Evolutionary conservation across 495 filamentous ascomycete species (phyloP).

Genomic region (Talaromyces liani): DNA sequence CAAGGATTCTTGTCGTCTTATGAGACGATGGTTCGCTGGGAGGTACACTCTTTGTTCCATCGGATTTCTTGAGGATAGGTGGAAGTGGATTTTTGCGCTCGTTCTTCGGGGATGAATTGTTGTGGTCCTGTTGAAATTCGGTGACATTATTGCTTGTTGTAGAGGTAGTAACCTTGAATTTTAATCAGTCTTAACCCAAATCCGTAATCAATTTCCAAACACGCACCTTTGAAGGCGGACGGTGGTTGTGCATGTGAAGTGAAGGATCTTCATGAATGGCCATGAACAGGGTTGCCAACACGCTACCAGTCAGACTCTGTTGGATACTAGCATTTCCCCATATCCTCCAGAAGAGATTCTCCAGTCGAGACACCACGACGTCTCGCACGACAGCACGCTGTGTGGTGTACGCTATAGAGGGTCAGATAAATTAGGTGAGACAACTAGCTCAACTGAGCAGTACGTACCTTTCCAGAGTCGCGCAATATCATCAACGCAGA

Average conservation of each 20-base stretch:
- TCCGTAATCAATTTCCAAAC: neutral
- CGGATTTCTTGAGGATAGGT: constrained; percentile 34
- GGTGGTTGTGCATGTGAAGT: neutral
- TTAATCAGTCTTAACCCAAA: neutral
- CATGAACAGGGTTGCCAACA: constrained; percentile 32
- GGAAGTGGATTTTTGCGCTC: constrained; percentile 16
- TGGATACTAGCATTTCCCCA: constrained; percentile 30
- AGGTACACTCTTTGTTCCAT: constrained; percentile 15
- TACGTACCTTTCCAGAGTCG: constrained; percentile 42
- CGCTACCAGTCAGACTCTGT: constrained; percentile 21
- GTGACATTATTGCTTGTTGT: neutral
- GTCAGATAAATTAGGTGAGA: neutral
- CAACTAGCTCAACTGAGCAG: neutral
- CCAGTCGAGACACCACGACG: constrained; percentile 35
- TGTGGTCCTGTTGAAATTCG: neutral
- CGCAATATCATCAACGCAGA: constrained; percentile 29
- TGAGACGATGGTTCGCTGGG: constrained; percentile 11
- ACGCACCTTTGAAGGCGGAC: neutral
- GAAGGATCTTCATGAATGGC: constrained; percentile 27
- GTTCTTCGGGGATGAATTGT: neutral
- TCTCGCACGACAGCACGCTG: constrained; percentile 30
- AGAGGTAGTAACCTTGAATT: neutral
- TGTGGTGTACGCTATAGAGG: constrained; percentile 32
- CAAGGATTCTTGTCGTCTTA: constrained; percentile 24
- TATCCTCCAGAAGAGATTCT: constrained; percentile 50